phyloP scores from a whole-genome alignment of 2,329 filamentous ascomycete species.

The Pseudogymnoascus sp. region DNA sequence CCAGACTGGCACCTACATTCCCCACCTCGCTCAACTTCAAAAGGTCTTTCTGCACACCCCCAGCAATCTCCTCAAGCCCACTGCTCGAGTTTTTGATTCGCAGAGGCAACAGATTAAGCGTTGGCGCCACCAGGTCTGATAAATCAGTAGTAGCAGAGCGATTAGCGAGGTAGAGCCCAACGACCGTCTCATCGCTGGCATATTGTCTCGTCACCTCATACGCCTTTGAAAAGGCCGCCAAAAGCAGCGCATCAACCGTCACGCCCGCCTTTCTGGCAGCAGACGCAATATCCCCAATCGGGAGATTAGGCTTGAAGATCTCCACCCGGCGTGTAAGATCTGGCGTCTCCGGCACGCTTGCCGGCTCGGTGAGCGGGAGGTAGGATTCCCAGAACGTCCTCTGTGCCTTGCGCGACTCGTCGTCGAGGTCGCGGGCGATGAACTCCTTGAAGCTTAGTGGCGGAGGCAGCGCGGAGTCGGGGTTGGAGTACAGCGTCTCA shows the following conservation, averaged over 20 bases:
- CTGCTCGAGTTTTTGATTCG: slow-evolving; percentile 36
- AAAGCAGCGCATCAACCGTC: slow-evolving; percentile 64
- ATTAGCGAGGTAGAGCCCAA: slow-evolving; percentile 82
- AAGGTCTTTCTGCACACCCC: slow-evolving; percentile 59
- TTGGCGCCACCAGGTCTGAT: slow-evolving; percentile 53
- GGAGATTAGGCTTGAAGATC: slow-evolving; percentile 37
- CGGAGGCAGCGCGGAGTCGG: slow-evolving; percentile 4
- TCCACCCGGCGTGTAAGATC: slow-evolving; percentile 19
- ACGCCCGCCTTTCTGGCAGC: slow-evolving; percentile 45
- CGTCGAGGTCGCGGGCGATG: slow-evolving; percentile 26
- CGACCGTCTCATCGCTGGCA: slow-evolving; percentile 39
- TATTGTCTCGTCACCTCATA: slow-evolving; percentile 3
- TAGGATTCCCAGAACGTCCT: slow-evolving; percentile 40
- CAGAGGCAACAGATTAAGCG: slow-evolving; percentile 71
- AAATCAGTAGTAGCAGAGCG: slow-evolving; percentile 45
- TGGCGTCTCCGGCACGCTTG: slow-evolving; percentile 14
- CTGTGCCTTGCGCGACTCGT: neutral
- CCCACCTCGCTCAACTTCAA: slow-evolving; percentile 46
- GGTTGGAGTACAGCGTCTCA: slow-evolving; percentile 32
- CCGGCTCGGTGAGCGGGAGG: slow-evolving; percentile 24
- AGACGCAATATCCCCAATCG: slow-evolving; percentile 33
- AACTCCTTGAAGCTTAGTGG: slow-evolving; percentile 20
- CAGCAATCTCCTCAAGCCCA: slow-evolving; percentile 43
- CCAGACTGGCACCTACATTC: slow-evolving; percentile 53
- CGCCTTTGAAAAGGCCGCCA: slow-evolving; percentile 57